Evolutionary conservation across 768 basidiomycete genomes (phyloP).

Genomic region (Podaxis carcinomalis): DNA sequence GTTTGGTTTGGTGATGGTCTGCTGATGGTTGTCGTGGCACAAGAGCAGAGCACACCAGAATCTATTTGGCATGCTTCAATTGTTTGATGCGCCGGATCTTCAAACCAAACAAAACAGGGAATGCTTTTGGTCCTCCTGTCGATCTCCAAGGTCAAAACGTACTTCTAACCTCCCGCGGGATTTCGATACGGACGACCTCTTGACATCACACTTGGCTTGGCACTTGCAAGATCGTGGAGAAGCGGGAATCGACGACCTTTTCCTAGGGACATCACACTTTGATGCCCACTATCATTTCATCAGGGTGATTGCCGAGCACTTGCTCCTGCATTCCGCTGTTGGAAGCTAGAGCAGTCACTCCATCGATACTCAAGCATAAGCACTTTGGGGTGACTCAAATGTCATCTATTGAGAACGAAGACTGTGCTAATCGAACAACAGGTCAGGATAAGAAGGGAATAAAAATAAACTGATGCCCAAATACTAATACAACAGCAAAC

Average conservation of each 20-base stretch:
- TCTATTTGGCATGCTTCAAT: not conserved
- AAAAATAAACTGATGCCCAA: conserved; percentile 1
- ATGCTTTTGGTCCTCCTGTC: not conserved
- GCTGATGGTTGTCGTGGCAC: conserved; percentile 6
- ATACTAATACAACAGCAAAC: conserved; percentile 3
- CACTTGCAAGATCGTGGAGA: not conserved
- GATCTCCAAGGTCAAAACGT: not conserved
- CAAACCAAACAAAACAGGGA: not conserved
- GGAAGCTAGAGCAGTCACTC: not conserved
- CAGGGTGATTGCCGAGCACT: not conserved
- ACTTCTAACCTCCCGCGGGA: not conserved
- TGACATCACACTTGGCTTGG: not conserved
- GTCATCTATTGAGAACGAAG: not conserved
- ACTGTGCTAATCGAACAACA: not conserved
- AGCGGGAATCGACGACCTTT: not conserved
- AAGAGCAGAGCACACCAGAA: conserved; percentile 8
- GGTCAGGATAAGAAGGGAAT: not conserved
- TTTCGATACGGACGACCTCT: not conserved
- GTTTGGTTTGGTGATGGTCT: not conserved
- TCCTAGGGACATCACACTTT: not conserved
- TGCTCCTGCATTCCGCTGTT: not conserved
- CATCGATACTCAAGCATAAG: not conserved
- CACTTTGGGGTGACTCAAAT: not conserved
- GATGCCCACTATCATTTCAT: not conserved
- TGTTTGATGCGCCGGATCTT: conserved; percentile 8